Percentiles rank a stretch among this genome's conserved stretches.
Conservation (phyloP, 129 eudicot genomes). For the Kitagawia praeruptora region DNA sequence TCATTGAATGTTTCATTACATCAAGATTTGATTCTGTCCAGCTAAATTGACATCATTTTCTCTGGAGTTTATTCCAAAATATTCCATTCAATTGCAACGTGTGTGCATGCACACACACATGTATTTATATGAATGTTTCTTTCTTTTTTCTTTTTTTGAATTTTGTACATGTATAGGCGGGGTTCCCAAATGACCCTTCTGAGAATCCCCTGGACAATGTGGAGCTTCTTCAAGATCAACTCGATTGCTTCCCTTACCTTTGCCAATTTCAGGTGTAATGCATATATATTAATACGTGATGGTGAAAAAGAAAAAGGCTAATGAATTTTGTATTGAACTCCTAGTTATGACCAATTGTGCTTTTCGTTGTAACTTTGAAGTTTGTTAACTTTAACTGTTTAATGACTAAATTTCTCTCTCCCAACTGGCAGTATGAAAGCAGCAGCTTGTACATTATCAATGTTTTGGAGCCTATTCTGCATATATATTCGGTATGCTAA, state of each 20-base stretch:
- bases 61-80: background rate
- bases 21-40: slow-evolving; percentile 92
- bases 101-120: no score
- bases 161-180: slow-evolving; percentile 36
- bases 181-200: slow-evolving; percentile 63
- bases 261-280: slow-evolving; percentile 80
- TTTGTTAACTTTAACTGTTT: background rate
- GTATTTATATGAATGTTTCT: background rate
- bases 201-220: slow-evolving; percentile 93
- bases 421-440: slow-evolving; percentile 64
- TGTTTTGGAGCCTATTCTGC: slow-evolving; percentile 71
- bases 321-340: background rate
- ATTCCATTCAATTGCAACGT: background rate
- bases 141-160: background rate
- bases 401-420: background rate
- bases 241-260: slow-evolving; percentile 77
- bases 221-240: slow-evolving; percentile 96
- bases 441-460: slow-evolving; percentile 69
- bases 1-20: slow-evolving; percentile 84
- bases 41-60: slow-evolving; percentile 30
- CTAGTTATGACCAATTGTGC: background rate
- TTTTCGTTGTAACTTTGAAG: background rate
- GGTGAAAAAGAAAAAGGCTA: background rate
- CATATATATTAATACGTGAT: background rate
- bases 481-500: slow-evolving; percentile 61